A percentile compares a stretch with the other conserved stretches of the same genome.
Conservation (phyloP, 2,329 filamentous ascomycete species). For the Fusarium dlaminii region DNA sequence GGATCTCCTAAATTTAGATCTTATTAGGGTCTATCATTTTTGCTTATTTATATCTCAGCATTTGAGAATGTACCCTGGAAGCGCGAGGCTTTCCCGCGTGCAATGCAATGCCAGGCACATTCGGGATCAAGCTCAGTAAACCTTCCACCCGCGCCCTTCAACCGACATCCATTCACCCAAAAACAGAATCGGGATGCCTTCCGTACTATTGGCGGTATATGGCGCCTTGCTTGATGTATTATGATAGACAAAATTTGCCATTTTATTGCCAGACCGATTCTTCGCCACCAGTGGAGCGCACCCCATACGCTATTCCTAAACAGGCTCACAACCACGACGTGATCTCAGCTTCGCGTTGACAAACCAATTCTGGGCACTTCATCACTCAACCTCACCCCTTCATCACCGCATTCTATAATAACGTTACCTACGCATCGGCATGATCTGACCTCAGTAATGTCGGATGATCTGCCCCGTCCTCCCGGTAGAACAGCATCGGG, state of each 20-base stretch:
- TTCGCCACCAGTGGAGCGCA: neutral
- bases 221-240: neutral
- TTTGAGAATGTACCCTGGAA: accelerated
- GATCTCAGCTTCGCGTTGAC: constrained; percentile 1
- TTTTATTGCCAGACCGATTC: neutral
- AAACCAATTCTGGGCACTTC: neutral
- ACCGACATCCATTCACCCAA: accelerated
- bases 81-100: too few relatives aligned
- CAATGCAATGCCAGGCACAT: neutral
- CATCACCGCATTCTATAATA: neutral
- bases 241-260: neutral
- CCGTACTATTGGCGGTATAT: neutral
- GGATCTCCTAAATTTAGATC: accelerated
- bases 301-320: neutral
- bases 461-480: constrained; percentile 8
- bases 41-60: neutral
- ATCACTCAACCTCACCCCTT: neutral
- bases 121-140: neutral
- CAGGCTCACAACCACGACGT: neutral
- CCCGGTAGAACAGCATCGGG: constrained; percentile 9
- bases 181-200: neutral
- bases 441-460: constrained; percentile 7
- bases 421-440: neutral
- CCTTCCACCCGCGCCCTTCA: neutral
- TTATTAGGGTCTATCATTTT: accelerated